Evolutionary conservation across 805 yeast species (phyloP).

Genomic region (Kodamaea lidongshanica): DNA sequence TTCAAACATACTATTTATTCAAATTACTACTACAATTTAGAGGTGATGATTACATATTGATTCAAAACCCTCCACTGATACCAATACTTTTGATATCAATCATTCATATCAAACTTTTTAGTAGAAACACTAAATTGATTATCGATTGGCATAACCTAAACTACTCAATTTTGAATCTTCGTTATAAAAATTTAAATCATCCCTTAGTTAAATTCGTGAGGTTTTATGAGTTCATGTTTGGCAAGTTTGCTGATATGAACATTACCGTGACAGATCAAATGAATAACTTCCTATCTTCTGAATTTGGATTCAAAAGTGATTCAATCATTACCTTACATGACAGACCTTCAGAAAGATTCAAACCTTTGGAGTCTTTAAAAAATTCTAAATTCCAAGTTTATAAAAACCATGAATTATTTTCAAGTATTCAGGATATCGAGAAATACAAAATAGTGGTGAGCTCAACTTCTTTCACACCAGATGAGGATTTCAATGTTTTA

Average conservation of each 20-base stretch:
- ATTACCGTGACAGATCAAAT: constrained; percentile 75
- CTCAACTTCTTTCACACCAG: constrained; percentile 93
- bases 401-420: constrained; percentile 23
- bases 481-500: constrained; percentile 75
- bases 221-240: constrained; percentile 57
- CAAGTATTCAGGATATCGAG: constrained; percentile 16
- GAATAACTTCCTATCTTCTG: constrained; percentile 51
- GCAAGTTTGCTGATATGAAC: constrained; percentile 61
- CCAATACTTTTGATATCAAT: constrained; percentile 70
- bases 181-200: constrained; percentile 47
- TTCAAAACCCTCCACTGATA: constrained; percentile 90
- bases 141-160: constrained; percentile 98
- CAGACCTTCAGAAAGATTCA: constrained; percentile 69
- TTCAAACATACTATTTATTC: constrained; percentile 48
- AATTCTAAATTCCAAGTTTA: constrained; percentile 29
- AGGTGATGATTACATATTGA: constrained; percentile 61
- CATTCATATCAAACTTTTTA: constrained; percentile 41
- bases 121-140: constrained; percentile 55
- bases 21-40: constrained; percentile 46
- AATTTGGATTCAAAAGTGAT: constrained; percentile 44
- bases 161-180: constrained; percentile 69
- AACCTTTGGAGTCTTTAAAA: constrained; percentile 35
- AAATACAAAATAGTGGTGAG: constrained; percentile 66
- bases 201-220: constrained; percentile 57
- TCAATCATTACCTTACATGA: constrained; percentile 70